Conservation (phyloP, 345 rosid genomes). For the Linum lewisii region DNA sequence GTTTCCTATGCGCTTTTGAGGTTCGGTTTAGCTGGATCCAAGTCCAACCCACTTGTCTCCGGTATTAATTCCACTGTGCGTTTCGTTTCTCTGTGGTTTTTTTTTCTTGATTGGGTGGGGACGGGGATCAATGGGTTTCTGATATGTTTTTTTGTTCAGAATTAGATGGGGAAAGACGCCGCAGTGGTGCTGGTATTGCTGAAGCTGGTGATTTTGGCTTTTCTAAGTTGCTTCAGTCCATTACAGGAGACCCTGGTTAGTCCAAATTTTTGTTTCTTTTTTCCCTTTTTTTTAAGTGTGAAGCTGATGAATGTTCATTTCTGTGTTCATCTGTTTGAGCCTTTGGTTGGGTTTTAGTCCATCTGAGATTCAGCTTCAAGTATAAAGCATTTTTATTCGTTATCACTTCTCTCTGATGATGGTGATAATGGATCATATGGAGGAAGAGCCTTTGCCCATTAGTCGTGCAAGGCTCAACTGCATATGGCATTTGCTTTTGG, state of each 20-base stretch:
- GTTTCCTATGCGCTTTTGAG: constrained; percentile 72
- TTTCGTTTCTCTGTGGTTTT: neutral
- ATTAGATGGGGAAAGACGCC: constrained; percentile 24
- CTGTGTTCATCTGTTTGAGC: too few species aligned
- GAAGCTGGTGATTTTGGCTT: constrained; percentile 77
- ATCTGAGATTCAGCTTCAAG: too few species aligned
- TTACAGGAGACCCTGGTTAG: constrained; percentile 59
- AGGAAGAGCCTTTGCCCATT: too few species aligned
- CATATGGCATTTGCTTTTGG: too few species aligned
- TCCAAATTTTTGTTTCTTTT: constrained; percentile 1
- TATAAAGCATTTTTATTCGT: too few species aligned
- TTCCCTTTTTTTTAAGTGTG: neutral
- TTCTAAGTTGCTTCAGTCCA: constrained; percentile 56
- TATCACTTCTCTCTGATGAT: too few species aligned
- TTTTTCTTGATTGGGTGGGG: neutral
- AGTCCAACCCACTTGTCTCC: constrained; percentile 64
- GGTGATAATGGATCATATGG: too few species aligned
- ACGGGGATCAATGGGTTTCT: neutral
- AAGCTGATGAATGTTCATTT: too few species aligned
- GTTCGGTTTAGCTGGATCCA: constrained; percentile 83
- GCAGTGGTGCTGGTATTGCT: constrained; percentile 23
- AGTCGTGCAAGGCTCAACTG: too few species aligned
- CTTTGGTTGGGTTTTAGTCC: too few species aligned
- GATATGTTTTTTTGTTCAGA: constrained; percentile 19
- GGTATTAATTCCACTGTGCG: constrained; percentile 26